Percentiles rank a stretch among this genome's conserved stretches.
Evolutionary conservation across 1,284 basidiomycete genomes (phyloP).

Genomic region (Microbotryum lychnidis-dioicae): DNA sequence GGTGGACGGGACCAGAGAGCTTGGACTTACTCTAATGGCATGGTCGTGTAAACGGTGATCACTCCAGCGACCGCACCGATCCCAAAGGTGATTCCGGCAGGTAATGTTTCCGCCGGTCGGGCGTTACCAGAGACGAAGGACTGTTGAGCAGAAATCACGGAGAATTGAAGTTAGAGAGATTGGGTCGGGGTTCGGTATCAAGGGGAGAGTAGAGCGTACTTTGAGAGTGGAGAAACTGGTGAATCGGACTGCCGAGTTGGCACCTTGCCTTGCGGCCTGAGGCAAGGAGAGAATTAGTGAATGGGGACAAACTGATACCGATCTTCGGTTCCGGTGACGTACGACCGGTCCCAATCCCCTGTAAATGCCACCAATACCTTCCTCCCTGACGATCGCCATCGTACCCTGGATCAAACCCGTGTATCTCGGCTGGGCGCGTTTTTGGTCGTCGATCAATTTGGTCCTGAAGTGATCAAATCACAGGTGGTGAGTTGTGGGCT

Average conservation of each 20-base stretch:
- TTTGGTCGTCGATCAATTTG: constrained; percentile 94
- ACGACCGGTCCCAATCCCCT: constrained; percentile 89
- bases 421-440: constrained; percentile 72
- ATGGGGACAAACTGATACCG: not conserved
- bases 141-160: constrained; percentile 42
- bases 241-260: constrained; percentile 94
- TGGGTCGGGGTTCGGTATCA: not conserved
- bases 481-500: not conserved
- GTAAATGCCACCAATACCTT: constrained; percentile 73
- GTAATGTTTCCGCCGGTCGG: constrained; percentile 73
- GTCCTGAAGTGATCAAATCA: constrained; percentile 52
- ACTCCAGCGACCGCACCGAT: constrained; percentile 89
- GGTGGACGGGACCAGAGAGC: too few relatives aligned
- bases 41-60: constrained; percentile 85
- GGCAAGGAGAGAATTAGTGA: not conserved
- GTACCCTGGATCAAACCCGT: constrained; percentile 85
- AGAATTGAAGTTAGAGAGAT: not conserved
- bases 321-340: constrained; percentile 38
- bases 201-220: constrained; percentile 28
- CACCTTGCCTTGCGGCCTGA: constrained; percentile 94
- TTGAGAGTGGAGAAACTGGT: constrained; percentile 90
- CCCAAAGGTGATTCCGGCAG: constrained; percentile 81
- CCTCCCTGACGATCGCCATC: constrained; percentile 66
- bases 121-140: constrained; percentile 70
- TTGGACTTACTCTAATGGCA: constrained; percentile 77